phyloP scores from a whole-genome alignment of 805 yeast genomes.

The Starmerella etchellsii region DNA sequence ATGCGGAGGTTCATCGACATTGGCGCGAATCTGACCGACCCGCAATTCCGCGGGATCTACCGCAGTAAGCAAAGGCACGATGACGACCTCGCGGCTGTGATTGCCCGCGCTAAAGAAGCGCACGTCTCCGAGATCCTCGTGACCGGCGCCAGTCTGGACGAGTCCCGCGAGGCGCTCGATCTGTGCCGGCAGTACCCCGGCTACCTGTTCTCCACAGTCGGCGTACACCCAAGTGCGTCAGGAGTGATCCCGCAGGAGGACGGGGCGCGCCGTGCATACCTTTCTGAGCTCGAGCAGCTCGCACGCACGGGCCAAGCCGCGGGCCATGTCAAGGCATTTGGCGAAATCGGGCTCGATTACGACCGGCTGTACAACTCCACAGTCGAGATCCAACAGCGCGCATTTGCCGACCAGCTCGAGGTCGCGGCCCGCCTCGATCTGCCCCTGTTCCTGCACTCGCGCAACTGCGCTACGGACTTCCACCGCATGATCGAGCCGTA shows the following conservation, averaged over 20 bases:
- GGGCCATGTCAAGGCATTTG: slow-evolving; percentile 66
- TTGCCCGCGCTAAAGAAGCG: slow-evolving; percentile 50
- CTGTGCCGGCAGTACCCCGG: slow-evolving; percentile 31
- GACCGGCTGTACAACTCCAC: slow-evolving; percentile 74
- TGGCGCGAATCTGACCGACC: slow-evolving; percentile 74
- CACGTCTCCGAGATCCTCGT: slow-evolving; percentile 60
- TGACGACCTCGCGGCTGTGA: slow-evolving; percentile 50
- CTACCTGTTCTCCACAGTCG: slow-evolving; percentile 46
- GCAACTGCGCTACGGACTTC: slow-evolving; percentile 76
- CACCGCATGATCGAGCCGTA: slow-evolving; percentile 50
- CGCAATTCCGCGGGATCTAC: slow-evolving; percentile 74
- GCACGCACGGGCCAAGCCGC: slow-evolving; percentile 35
- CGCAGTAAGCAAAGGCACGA: slow-evolving; percentile 57
- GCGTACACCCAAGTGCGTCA: slow-evolving; percentile 92
- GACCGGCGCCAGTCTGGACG: slow-evolving; percentile 69
- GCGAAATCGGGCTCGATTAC: slow-evolving; percentile 92
- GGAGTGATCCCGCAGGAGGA: slow-evolving; percentile 22
- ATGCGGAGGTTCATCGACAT: slow-evolving; percentile 29
- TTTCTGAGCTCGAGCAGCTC: slow-evolving; percentile 38
- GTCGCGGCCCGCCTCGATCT: slow-evolving; percentile 39
- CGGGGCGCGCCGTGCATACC: slow-evolving; percentile 29
- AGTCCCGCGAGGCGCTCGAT: slow-evolving; percentile 48
- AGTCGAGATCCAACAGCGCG: slow-evolving; percentile 49
- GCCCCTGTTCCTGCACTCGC: slow-evolving; percentile 83
- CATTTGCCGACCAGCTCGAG: slow-evolving; percentile 64